Evolutionary conservation across 1,139 yeast species (phyloP), one percentile per base, ranked within the genome.

Genomic region (Zygosaccharomyces sapae): DNA sequence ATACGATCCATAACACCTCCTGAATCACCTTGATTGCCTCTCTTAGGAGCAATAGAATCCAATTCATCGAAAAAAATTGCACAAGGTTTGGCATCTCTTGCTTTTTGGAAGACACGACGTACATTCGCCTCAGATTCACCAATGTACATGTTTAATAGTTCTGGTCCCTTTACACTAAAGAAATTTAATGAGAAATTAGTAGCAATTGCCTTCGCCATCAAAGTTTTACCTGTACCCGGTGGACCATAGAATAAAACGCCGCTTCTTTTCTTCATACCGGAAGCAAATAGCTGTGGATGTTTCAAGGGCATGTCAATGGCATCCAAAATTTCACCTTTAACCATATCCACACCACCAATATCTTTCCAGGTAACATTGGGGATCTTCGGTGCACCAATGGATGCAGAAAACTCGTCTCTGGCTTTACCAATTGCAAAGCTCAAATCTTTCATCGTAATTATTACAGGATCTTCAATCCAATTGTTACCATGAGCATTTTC

Each of bases 1-100:
- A 92, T 92, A 67, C 98, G 78, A 65, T 92, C 97, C 97, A 90
- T 90, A 4, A 90, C 97, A 54, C 97, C 97, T 20, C 97, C 97
- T 1, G 97, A 88, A 67, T 92, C 97, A 30, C 97, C 97, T 63
- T 90, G 97, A 64, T 92, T 90, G 37, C 97, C 97, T 71, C 97
- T 81, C 66, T 92, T 90, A 0, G 97, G 97, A 0, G 98, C 98
- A 1, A 90, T 96, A 2, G 97, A 89, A 69, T 92, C 98, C 68
- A 92, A 77, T 68, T 92, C 98, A 70, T 92, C 98, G 62, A 92
- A 92, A 66, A 92, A 92, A 33, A 92, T 90, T 31, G 92, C 96
- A 73, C 98, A 92, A 0, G 98, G 98, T 62, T 85, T 86, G 10
- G 97, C 96, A 67, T 92, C 97, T 51, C 97, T 74, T 0, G 97